Conservation (phyloP, 192 early-diverging fungal species). For the Dimargaris verticillata region DNA sequence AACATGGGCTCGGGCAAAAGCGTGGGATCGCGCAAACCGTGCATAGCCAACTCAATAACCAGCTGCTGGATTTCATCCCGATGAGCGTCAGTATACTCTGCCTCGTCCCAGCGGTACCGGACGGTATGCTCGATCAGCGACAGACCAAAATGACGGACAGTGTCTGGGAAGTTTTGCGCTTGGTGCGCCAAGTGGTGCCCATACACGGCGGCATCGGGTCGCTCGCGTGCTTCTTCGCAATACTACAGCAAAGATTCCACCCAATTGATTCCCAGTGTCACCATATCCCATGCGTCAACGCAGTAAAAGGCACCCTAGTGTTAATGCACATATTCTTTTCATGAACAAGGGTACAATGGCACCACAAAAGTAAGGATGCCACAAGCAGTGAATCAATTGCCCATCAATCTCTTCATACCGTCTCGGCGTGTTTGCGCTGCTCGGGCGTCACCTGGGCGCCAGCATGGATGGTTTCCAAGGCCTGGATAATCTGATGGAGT, state of each 20-base stretch:
- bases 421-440: slow-evolving; percentile 2
- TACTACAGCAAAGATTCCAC: too few species aligned
- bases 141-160: slow-evolving; percentile 41
- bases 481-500: not conserved
- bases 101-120: slow-evolving; percentile 36
- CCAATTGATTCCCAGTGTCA: not conserved
- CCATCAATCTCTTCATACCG: not conserved
- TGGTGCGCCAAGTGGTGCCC: slow-evolving; percentile 36
- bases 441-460: not conserved
- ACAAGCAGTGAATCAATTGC: not conserved
- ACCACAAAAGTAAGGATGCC: not conserved
- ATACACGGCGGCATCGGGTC: slow-evolving; percentile 25
- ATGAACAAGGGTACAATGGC: not conserved
- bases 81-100: slow-evolving; percentile 17
- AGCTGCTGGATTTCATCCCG: slow-evolving; percentile 19
- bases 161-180: slow-evolving; percentile 27
- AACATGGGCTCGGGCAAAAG: slow-evolving; percentile 10
- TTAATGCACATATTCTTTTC: not conserved
- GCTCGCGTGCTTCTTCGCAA: slow-evolving; percentile 2
- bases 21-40: slow-evolving; percentile 14
- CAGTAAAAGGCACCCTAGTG: not conserved
- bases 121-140: slow-evolving; percentile 36
- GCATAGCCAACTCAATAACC: slow-evolving; percentile 23
- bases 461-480: slow-evolving; percentile 5
- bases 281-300: not conserved